Evolutionary conservation across 345 rosid genomes (phyloP).

Genomic region (Cardiospermum halicacabum): DNA sequence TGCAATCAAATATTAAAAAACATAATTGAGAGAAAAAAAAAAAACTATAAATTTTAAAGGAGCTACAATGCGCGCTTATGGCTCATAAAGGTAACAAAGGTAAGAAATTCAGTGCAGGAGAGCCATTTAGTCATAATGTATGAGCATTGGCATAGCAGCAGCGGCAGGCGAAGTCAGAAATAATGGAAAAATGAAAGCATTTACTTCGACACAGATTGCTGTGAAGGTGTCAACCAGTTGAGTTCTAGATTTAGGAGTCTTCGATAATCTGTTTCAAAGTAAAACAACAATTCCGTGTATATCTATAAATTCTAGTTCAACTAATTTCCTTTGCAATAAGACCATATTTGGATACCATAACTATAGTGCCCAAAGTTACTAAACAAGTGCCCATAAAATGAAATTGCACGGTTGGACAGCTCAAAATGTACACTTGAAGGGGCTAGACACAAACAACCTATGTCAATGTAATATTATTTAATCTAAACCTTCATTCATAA

Average conservation of each 20-base stretch:
- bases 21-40: background rate
- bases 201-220: background rate
- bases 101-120: constrained; percentile 1
- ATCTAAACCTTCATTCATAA: background rate
- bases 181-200: background rate
- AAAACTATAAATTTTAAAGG: background rate
- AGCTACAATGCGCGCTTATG: background rate
- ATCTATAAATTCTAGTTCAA: background rate
- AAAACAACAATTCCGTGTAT: background rate
- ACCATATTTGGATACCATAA: background rate
- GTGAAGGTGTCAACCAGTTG: background rate
- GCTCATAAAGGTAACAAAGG: background rate
- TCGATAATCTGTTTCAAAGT: background rate
- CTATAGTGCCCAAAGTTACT: background rate
- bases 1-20: background rate
- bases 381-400: background rate
- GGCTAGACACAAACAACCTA: background rate
- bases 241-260: background rate
- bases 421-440: background rate
- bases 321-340: background rate
- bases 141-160: background rate
- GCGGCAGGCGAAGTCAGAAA: background rate
- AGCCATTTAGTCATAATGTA: background rate
- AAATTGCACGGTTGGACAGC: background rate
- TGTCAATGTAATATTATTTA: background rate